Evolutionary conservation across 371 early-diverging fungal genomes (phyloP).

Genomic region (Zancudomyces culisetae): DNA sequence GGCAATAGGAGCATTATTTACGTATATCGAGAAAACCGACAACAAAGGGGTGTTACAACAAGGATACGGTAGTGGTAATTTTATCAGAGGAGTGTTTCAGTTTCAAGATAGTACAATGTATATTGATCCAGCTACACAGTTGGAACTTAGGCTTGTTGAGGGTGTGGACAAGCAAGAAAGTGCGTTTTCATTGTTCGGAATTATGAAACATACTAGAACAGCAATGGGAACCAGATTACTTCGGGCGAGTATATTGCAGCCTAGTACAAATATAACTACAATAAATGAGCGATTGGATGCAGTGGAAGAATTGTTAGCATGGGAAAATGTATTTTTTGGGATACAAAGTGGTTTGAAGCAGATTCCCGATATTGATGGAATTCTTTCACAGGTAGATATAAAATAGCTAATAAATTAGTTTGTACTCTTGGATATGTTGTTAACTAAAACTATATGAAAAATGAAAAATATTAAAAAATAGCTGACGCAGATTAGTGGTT

Average conservation of each 20-base stretch:
- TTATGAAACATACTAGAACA: constrained; percentile 2
- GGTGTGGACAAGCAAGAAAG: background rate
- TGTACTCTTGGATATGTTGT: background rate
- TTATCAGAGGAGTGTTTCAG: background rate
- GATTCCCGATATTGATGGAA: constrained; percentile 19
- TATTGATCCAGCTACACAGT: background rate
- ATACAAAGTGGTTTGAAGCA: constrained; percentile 8
- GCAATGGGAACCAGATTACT: constrained; percentile 4
- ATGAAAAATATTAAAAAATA: background rate
- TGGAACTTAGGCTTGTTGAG: constrained; percentile 2
- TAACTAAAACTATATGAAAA: background rate
- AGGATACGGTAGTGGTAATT: background rate
- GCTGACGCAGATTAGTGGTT: constrained; percentile 28
- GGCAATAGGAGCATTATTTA: constrained; percentile 1
- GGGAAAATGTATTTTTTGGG: constrained; percentile 14
- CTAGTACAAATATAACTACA: constrained; percentile 1
- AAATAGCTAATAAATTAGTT: background rate
- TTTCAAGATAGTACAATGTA: constrained; percentile 2
- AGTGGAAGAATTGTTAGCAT: background rate
- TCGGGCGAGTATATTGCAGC: constrained; percentile 3
- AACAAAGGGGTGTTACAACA: background rate
- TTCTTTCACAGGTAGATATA: constrained; percentile 9
- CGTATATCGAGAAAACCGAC: background rate
- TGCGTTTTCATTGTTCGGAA: background rate
- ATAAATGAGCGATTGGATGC: constrained; percentile 6